Evolutionary conservation across 192 early-diverging fungal species (phyloP), one percentile per base, ranked within the genome.

Genomic region (Coemansia sp.): DNA sequence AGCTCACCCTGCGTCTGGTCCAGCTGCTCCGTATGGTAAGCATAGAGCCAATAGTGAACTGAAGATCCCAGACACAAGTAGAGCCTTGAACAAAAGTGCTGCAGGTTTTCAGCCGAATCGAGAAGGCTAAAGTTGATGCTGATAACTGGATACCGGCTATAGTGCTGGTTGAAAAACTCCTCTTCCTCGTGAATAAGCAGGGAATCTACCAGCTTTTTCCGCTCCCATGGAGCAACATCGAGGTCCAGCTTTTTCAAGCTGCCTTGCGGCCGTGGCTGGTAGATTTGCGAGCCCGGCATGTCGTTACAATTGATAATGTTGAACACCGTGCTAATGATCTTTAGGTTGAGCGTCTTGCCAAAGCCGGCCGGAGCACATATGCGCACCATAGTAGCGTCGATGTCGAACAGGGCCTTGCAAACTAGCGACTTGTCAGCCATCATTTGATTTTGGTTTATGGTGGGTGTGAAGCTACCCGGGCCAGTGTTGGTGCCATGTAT

Each of bases 321-420:
- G 32, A 49, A 49, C 7, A 49, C 28, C 6, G 28, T 20, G 1
- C 34, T 37, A 18, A 57, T 31, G 8, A 23, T 38, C n/a, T 44
- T n/a, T 6, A 57, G 9, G 12, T 57, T 57, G 44, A 47, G 37
- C 11, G 36, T n/a, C 32, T 45, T 47, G 16, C 55, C 55, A 12
- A 46, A 40, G 10, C 55, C 32, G 6, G n/a, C 11, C 3, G 55
- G 44, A 9, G 40, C 57, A 50, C 46, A 59, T 8, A 59, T 14
- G 10, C 45, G 38, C 48, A 50, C 26, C 5, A 18, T 30, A 37
- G 38, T 10, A 38, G 45, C 32, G 20, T 47, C 20, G 10, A 34
- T 20, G 3, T 57, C 55, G 11, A 57, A 17, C 6, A 57, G 37
- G 11, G 44, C 55, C 21, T 47, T 57, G 44, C 55, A 57, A 28